Base-by-base conservation (phyloP, 371 early-diverging fungal species). In the Mucor irregularis region DNA sequence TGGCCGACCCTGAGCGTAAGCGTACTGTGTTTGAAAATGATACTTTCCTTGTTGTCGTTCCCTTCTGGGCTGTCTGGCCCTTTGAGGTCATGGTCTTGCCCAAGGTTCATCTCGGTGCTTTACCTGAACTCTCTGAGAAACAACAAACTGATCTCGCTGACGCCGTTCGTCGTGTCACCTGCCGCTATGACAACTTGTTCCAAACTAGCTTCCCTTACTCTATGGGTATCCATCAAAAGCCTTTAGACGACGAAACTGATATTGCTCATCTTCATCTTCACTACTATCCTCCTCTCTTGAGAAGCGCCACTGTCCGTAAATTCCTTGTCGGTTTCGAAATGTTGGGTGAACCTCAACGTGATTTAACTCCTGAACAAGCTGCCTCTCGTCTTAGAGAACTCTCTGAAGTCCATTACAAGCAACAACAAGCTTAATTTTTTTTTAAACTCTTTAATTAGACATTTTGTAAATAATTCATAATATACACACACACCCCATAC, bases 31-130 rank as follows among this genome's bases (percentile, higher is more conserved):
- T 81, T 56, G 86, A 91, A 65, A 96, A 92, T 66, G 83, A 76
- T 24, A 74, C 81, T 1, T 96, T 94, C 64, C 63, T 93, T 34
- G 88, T 84, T 13, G 67, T 96, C 0, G 93, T 94, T 2, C 98
- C 98, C 4, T 97, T 90, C 69, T 96, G 95, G 96, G 96, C 96
- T 2, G 80, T 88, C 4, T 97, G 97, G 97, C 98, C 98, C 6
- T 96, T 90, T 63, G 98, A 97, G 66, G 88, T 89, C 22, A 69
- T 97, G 76, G 77, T 97, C 9, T 66, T 95, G 3, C 69, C 91
- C 39, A 91, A 89, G 62, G 4, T 45, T 0, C 95, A 96, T 65
- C 56, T 85, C 2, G 51, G 78, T 0, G 71, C 75, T 31, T 53
- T 94, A 21, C 59, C 75, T 94, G 77, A 86, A 22, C 66, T 94